Evolutionary conservation across 2,329 filamentous ascomycete species (phyloP), one percentile per base, ranked within the genome.

Genomic region (Colletotrichum musae): DNA sequence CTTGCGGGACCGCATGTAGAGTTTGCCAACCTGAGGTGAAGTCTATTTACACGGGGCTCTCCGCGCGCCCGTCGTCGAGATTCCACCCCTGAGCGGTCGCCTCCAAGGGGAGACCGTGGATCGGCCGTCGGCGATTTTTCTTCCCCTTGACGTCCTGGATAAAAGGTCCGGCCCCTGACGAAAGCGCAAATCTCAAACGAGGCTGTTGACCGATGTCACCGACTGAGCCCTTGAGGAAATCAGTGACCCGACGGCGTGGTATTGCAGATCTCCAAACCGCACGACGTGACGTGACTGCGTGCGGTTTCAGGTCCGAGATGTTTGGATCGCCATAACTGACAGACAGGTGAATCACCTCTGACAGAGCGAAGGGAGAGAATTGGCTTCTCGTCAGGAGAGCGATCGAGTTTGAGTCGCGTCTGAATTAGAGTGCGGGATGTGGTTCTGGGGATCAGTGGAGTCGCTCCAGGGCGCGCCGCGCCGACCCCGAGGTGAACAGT

Each of bases 191-290:
- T 58, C 53, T 68, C 53, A 58, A 68, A 58, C 45, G 18, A 26
- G 47, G 47, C 36, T 53, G 50, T 48, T 51, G 13, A 15, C 7
- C 36, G 26, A 58, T 16, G 51, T 21, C 41, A 36, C n/a, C 24
- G 21, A 41, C 18, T 24, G 21, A 24, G 21, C 21, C 21, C 21
- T 24, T 4, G 21, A 24, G 12, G 18, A 47, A 28, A 45, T 60
- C 48, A 24, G 18, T 47, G 24, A 24, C 39, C 52, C 45, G 48
- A 24, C 47, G 41, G 68, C 15, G 64, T 70, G 52, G 52, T 26
- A 70, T 64, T 59, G 58, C 64, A 68, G 43, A 64, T 59, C n/a
- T 52, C 47, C 62, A 70, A 56, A 70, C 58, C 39, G 26, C 13
- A 64, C 57, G 52, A 53, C 32, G 32, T 36, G 32, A 36, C 51